phyloP scores from a whole-genome alignment of 2,329 filamentous ascomycete genomes.

The Sphaerulina vaccinii region DNA sequence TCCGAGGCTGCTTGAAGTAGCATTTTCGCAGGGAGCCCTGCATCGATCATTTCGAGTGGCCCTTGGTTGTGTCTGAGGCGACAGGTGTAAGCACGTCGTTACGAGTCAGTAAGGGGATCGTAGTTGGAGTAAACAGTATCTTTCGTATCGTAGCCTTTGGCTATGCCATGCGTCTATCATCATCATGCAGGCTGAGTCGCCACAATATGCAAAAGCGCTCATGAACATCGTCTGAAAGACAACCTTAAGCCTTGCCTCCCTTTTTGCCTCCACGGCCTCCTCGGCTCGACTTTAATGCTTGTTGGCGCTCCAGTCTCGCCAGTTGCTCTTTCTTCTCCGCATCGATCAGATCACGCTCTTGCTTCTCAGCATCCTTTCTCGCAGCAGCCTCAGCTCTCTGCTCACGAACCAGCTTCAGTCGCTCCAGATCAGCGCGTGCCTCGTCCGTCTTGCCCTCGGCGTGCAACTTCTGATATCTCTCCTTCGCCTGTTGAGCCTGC shows the following conservation, averaged over 20 bases:
- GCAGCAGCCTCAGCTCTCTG: constrained; percentile 81
- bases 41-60: no score
- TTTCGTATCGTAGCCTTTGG: no score
- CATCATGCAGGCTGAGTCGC: constrained; percentile 7
- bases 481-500: constrained; percentile 83
- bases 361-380: constrained; percentile 68
- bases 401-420: constrained; percentile 78
- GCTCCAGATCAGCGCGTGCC: constrained; percentile 82
- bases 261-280: constrained; percentile 46
- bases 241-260: constrained; percentile 40
- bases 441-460: constrained; percentile 96
- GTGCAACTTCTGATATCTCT: constrained; percentile 87
- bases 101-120: no score
- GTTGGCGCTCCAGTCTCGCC: constrained; percentile 49
- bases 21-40: no score
- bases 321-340: constrained; percentile 54
- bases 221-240: neutral
- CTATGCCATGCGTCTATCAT: constrained; percentile 16
- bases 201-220: constrained; percentile 15
- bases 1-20: no score
- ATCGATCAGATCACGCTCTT: constrained; percentile 55
- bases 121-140: no score
- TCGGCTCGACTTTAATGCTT: constrained; percentile 40
- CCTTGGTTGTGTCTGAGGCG: no score
- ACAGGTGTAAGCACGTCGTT: no score